A percentile compares a stretch with the other conserved stretches of the same genome.
Conservation (phyloP, 257 asterid species). For the Nicotiana benthamiana region DNA sequence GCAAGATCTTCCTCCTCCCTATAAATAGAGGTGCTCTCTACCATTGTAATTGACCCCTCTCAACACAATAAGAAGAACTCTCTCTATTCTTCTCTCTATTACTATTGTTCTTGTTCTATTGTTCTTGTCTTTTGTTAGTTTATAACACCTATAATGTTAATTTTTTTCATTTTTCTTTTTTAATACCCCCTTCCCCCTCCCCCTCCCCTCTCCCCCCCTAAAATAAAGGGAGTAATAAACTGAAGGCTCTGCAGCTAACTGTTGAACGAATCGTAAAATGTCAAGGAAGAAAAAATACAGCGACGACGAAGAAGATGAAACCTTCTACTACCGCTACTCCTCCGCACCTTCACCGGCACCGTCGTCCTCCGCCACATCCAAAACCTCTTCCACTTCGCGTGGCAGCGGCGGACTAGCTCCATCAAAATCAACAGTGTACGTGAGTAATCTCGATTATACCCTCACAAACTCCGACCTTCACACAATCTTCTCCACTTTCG, state of each 20-base stretch:
- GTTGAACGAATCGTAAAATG: slow-evolving; percentile 15
- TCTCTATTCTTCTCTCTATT: no score
- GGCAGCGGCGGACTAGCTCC: slow-evolving; percentile 79
- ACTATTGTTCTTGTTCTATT: no score
- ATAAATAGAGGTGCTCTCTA: no score
- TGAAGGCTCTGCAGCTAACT: neutral
- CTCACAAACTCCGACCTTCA: slow-evolving; percentile 85
- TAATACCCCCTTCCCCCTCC: no score
- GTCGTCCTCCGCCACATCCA: slow-evolving; percentile 24
- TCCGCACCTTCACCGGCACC: slow-evolving; percentile 36
- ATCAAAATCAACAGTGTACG: slow-evolving; percentile 87
- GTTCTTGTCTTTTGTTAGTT: no score
- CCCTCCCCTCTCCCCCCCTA: no score
- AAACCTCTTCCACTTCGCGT: slow-evolving; percentile 36
- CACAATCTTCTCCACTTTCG: slow-evolving; percentile 92
- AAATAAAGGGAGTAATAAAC: no score
- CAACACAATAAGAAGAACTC: no score
- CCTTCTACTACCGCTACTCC: slow-evolving; percentile 68
- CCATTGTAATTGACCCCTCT: no score
- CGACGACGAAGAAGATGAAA: slow-evolving; percentile 61
- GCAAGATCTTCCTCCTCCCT: no score
- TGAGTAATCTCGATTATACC: slow-evolving; percentile 77
- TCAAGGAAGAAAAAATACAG: slow-evolving; percentile 30
- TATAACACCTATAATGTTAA: no score
- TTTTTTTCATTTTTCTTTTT: no score